phyloP scores from a whole-genome alignment of 1,284 basidiomycete species.

The Stereum hirsutum region DNA sequence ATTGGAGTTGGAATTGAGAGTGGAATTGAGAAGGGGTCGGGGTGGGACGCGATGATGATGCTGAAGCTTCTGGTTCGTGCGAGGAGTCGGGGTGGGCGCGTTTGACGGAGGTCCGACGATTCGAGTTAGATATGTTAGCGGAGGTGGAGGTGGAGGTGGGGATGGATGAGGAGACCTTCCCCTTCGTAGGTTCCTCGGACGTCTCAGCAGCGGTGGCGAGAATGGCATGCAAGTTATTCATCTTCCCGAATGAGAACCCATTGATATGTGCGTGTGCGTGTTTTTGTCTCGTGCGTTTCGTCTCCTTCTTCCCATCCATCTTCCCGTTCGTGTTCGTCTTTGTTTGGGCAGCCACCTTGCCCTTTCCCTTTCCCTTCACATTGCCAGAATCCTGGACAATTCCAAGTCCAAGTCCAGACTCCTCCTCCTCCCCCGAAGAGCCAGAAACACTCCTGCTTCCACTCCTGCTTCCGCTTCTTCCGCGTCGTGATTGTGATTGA shows the following conservation, averaged over 20 bases:
- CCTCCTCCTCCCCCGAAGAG: too few species aligned
- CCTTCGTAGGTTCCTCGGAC: slow-evolving; percentile 10
- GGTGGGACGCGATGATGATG: too few species aligned
- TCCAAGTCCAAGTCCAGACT: too few species aligned
- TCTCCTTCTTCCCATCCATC: slow-evolving; percentile 12
- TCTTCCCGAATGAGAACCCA: slow-evolving; percentile 19
- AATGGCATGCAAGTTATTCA: too few species aligned
- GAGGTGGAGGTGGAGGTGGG: slow-evolving; percentile 1
- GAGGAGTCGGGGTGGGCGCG: slow-evolving; percentile 13
- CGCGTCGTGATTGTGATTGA: too few species aligned
- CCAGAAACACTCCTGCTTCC: slow-evolving; percentile 18
- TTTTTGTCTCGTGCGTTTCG: too few species aligned
- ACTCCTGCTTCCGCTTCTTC: too few species aligned
- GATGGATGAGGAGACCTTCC: neutral
- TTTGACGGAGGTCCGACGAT: slow-evolving; percentile 11
- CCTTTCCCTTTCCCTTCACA: slow-evolving; percentile 1
- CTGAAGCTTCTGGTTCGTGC: slow-evolving; percentile 6
- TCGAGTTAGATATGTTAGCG: neutral
- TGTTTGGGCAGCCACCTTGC: slow-evolving; percentile 8
- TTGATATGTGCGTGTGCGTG: slow-evolving; percentile 15
- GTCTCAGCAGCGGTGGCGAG: slow-evolving; percentile 16
- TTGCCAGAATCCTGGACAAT: slow-evolving; percentile 18
- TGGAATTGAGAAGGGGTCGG: too few species aligned
- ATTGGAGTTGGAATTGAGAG: slow-evolving; percentile 11
- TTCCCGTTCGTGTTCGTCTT: too few species aligned